Evolutionary conservation across 805 yeast species (phyloP), one percentile per base, ranked within the genome.

Genomic region (Candida xiaguanensis): DNA sequence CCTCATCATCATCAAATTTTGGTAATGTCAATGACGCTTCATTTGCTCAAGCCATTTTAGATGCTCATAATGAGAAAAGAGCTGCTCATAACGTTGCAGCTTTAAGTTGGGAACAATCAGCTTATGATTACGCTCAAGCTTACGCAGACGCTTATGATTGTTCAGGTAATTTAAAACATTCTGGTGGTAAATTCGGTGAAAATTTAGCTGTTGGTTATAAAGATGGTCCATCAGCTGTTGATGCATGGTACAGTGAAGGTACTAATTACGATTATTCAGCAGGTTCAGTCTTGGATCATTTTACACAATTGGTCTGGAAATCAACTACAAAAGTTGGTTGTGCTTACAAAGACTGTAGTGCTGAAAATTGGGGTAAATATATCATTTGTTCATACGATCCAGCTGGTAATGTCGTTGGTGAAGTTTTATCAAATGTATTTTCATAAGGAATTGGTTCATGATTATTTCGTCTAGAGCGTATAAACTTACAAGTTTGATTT

Each of bases 241-340:
- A 51, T 11, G 70, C 70, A 14, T 67, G 74, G 74, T 66, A 67
- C 52, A 56, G 45, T 31, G 72, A 66, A 51, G 68, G 67, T 37
- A 41, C 50, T 5, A 48, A 49, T 32, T 62, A 56, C 43, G 51
- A 55, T 35, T 59, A 50, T 49, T 24, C 50, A 39, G 49, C 63
- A 35, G 14, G 11, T 5, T 69, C 72, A 33, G 56, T 63, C 39
- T 68, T 63, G 40, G 61, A 66, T 49, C 95, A 87, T 61, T 87
- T 85, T 63, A 84, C 95, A 15, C 93, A 85, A 58, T 65, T 86
- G 33, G 77, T 86, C 23, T 86, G 95, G 95, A 73, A 70, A 47
- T 58, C 65, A 19, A 66, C 86, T 22, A 68, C 78, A 8, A 58
- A 68, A 46, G 41, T 86, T 12, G 95, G 95, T 14, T 86, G 95